These are phyloP conservation scores for Diaporthe citrichinensis DNA, from an alignment of 2,329 filamentous ascomycete species.

Conservation along the genomic window DNA sequence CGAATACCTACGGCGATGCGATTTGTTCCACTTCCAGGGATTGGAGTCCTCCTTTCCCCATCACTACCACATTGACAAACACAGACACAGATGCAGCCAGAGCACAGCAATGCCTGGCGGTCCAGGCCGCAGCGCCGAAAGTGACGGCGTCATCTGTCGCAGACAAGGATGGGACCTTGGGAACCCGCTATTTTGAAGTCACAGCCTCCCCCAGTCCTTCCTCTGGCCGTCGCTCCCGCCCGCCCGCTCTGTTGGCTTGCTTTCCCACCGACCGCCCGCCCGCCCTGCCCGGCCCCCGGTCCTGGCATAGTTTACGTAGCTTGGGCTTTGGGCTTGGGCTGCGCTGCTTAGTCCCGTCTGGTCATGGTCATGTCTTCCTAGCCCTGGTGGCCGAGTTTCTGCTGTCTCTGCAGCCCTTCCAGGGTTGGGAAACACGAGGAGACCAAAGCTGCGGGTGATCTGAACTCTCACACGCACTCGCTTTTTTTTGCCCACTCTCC, in stretches of 20 bases:
- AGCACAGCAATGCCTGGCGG: slow-evolving; percentile 4
- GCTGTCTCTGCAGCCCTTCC: slow-evolving; percentile 1
- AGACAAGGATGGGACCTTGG: slow-evolving; percentile 15
- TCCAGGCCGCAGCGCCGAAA: slow-evolving; percentile 8
- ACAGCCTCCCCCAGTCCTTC: slow-evolving; percentile 22
- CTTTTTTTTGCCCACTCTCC: neutral
- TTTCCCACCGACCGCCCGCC: slow-evolving; percentile 16
- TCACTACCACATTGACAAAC: neutral
- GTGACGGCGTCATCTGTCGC: slow-evolving; percentile 29
- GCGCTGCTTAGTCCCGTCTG: slow-evolving; percentile 19
- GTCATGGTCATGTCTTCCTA: slow-evolving; percentile 24
- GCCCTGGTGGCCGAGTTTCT: neutral
- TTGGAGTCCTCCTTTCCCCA: slow-evolving; percentile 6
- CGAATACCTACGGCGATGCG: neutral
- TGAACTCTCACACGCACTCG: neutral
- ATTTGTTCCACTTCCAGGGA: neutral
- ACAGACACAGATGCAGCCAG: neutral
- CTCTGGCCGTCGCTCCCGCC: slow-evolving; percentile 27
- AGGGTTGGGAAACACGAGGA: slow-evolving; percentile 26
- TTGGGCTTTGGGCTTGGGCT: slow-evolving; percentile 16
- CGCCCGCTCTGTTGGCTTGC: slow-evolving; percentile 11
- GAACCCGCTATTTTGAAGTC: slow-evolving; percentile 27
- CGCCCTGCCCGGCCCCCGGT: slow-evolving; percentile 13
- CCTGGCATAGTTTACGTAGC: slow-evolving; percentile 25
- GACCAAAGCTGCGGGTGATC: slow-evolving; percentile 6